Percentiles rank a stretch among this genome's conserved stretches.
These are phyloP conservation scores for Teratosphaeria nubilosa DNA, from an alignment of 2,329 filamentous ascomycete genomes.

Conservation along the genomic window DNA sequence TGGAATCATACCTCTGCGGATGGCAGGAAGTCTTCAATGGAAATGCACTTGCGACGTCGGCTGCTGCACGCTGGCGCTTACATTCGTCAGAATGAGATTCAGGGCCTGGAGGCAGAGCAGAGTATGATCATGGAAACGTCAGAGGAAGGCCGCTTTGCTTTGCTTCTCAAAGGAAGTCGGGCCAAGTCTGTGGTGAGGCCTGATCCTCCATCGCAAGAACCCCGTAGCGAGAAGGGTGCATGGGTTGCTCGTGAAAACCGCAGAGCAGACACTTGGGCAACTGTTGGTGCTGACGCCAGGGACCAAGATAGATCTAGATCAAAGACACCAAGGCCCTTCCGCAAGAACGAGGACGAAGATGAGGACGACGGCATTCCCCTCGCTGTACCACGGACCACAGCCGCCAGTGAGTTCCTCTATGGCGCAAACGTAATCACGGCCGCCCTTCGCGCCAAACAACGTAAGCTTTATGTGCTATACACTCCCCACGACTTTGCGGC, in stretches of 20 bases:
- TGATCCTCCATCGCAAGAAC: not conserved
- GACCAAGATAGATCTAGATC: not conserved
- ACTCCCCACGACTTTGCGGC: slow-evolving; percentile 29
- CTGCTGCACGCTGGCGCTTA: not conserved
- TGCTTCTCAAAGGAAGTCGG: not conserved
- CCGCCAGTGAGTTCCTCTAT: slow-evolving; percentile 86
- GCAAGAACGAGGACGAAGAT: not conserved
- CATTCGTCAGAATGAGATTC: not conserved
- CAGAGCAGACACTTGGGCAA: not conserved
- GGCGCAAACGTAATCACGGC: slow-evolving; percentile 72
- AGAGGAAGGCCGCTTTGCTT: not conserved
- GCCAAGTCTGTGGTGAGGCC: not conserved
- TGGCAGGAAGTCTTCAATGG: not conserved
- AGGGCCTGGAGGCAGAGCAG: not conserved
- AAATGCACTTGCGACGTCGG: not conserved
- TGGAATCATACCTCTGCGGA: not conserved
- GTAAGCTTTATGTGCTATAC: slow-evolving; percentile 78
- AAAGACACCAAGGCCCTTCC: not conserved
- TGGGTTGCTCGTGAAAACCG: not conserved
- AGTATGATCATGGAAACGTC: not conserved
- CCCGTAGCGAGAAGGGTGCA: not conserved
- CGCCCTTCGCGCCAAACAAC: slow-evolving; percentile 57
- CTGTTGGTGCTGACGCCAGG: not conserved
- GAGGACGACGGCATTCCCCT: slow-evolving; percentile 26
- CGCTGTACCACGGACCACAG: slow-evolving; percentile 62